Base-by-base conservation (phyloP, 1,139 yeast genomes). In the Taphrina communis region DNA sequence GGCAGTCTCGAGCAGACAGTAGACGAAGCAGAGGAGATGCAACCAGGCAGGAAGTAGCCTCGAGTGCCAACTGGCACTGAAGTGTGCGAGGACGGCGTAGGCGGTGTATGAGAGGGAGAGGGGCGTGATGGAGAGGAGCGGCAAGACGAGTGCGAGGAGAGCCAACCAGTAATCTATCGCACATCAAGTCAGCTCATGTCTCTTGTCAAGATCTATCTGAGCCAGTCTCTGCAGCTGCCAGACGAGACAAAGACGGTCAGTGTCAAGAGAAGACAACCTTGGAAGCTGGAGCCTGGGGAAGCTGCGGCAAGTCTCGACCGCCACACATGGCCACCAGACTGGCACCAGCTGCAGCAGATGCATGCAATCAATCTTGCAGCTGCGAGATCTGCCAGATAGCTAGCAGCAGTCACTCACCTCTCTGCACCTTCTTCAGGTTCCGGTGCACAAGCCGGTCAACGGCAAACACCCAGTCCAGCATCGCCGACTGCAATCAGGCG, bases 111-210 rank as follows among this genome's bases (percentile, higher is more conserved):
- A 42, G 8, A 52, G 35, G 9, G 66, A 53, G 36, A 62, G 39
- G 25, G 58, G 66, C 25, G 66, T 50, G 52, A 52, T 52, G 52
- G 52, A 51, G 44, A 62, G 46, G 42, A 62, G 38, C 1, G 66
- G 66, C 9, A 61, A 3, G 46, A 61, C 66, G 25, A 50, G 31
- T 4, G 41, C 55, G n/a, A 50, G 39, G 9, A 61, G 52, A 41
- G 66, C 58, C 39, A 61, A 39, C 66, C 66, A 61, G 52, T 61
- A 61, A 42, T 61, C 66, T 61, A 51, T 25, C 31, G 31, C 31
- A 25, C 31, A 25, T 2, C 31, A 25, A 25, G 31, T 25, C 31
- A 25, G 31, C 4, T 4, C 31, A 25, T 25, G 31, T 25, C 31
- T 25, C 4, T 2, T 4, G 4, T 25, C 31, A 25, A 25, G 31